Evolutionary conservation across 352 stramenopile species (phyloP), one percentile per base, ranked within the genome.

Genomic region (Pythium vanterpoolii): DNA sequence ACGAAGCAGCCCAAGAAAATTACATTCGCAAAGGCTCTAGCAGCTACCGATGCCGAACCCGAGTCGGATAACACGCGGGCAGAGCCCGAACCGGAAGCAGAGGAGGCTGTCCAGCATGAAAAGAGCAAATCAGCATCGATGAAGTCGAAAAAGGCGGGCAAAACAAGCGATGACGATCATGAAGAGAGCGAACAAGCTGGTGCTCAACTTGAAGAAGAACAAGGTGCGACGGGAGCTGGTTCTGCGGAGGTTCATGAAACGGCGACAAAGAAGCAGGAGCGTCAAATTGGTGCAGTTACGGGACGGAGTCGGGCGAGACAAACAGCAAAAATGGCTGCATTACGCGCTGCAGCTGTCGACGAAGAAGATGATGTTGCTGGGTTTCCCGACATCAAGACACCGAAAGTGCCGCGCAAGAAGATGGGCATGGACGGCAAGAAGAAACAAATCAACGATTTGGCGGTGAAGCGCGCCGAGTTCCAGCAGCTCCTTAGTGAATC

Each of bases 401-500:
- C 81, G 21, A 89, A 86, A 60, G 75, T 87, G 13, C 40, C 77
- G n/a, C 54, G 46, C 9, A 88, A 87, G 60, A 89, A 86, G 46
- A 59, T 47, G 5, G 80, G 73, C 34, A 76, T 76, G 10, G 21
- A 48, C 3, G 47, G 73, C 16, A 82, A 71, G 39, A 72, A 80
- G 49, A 65, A 64, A 34, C 44, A 57, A 4, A 54, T 49, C 39
- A 73, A 63, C 11, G 61, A 63, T 26, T 54, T 82, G 5, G 68
- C 74, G 10, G 61, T 56, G 0, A 84, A 86, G 60, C 70, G 66
- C n/a, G 54, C 71, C 4, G 71, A 83, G 42, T 84, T 87, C 57
- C 69, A 76, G 43, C 69, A 86, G 54, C 58, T 71, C 11, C 31
- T 80, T n/a, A 43, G 49, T 14, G 66, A 58, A 43, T 63, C 64